Conservation (phyloP, 164 flowering plant species). For the Umbilicus rupestris region DNA sequence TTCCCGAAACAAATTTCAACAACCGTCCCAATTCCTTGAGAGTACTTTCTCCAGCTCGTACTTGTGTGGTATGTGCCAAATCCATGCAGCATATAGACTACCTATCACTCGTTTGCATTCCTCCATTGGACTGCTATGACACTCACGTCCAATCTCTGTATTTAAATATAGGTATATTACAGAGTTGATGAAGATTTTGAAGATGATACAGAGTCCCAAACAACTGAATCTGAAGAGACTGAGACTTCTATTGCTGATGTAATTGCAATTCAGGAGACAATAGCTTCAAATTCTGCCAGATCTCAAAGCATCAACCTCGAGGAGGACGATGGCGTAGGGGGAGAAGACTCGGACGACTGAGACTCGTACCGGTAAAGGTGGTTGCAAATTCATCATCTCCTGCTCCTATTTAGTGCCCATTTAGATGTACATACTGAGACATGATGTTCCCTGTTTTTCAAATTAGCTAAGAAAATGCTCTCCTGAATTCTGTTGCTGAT, state of each 20-base stretch:
- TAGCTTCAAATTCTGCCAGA: slow-evolving; percentile 1
- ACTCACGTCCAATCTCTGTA: not conserved
- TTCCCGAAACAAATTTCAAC: slow-evolving; percentile 91
- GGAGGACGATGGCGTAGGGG: not conserved
- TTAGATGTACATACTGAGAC: not conserved
- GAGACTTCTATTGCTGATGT: not conserved
- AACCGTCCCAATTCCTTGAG: slow-evolving; percentile 88
- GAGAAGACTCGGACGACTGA: not conserved
- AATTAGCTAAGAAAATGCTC: not conserved
- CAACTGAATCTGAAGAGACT: not conserved
- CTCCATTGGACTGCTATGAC: not conserved
- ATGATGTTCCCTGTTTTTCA: not conserved
- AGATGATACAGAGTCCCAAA: not conserved
- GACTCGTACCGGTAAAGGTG: not conserved
- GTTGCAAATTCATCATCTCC: not conserved
- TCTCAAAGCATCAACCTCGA: not conserved
- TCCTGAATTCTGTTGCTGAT: no score
- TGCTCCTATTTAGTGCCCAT: not conserved
- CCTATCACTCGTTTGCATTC: not conserved
- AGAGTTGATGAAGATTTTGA: slow-evolving; percentile 31
- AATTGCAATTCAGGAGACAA: not conserved
- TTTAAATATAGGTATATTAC: slow-evolving; percentile 34
- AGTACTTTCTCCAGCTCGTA: slow-evolving; percentile 82
- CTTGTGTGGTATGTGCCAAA: slow-evolving; percentile 63
- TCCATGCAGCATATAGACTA: not conserved